Conservation (phyloP, 2,329 filamentous ascomycete species). For the Ceratocystis cubensis region DNA sequence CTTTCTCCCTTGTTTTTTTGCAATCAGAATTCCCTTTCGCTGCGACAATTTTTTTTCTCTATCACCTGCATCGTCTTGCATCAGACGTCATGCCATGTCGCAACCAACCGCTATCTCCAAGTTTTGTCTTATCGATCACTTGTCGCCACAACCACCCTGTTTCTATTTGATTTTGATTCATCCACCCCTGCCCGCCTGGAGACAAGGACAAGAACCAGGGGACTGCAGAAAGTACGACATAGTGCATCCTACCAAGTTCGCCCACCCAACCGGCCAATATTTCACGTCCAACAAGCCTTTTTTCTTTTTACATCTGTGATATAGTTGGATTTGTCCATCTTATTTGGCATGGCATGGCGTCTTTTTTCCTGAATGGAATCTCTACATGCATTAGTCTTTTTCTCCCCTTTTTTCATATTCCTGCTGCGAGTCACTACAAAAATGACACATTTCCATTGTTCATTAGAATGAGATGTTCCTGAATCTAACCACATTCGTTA, state of each 20-base stretch:
- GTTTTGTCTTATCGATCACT: conserved; percentile 5
- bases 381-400: background rate
- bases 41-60: background rate
- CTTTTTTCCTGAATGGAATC: background rate
- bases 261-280: background rate
- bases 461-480: background rate
- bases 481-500: conserved; percentile 11
- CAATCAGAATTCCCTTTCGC: background rate
- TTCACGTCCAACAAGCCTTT: background rate
- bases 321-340: background rate
- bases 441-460: background rate
- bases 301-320: background rate
- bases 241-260: background rate
- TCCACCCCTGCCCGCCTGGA: background rate
- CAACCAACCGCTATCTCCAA: background rate
- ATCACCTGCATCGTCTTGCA: background rate
- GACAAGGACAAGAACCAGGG: conserved; percentile 6
- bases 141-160: conserved; percentile 9
- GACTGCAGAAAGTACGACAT: conserved; percentile 1
- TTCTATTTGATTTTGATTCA: conserved; percentile 4
- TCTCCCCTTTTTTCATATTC: background rate
- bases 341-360: background rate
- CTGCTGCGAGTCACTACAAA: background rate
- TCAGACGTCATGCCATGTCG: conserved; percentile 6
- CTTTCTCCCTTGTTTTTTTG: conserved; percentile 15